These are phyloP conservation scores for Termitomyces sp. DNA, from an alignment of 768 basidiomycete species.

Conservation along the genomic window DNA sequence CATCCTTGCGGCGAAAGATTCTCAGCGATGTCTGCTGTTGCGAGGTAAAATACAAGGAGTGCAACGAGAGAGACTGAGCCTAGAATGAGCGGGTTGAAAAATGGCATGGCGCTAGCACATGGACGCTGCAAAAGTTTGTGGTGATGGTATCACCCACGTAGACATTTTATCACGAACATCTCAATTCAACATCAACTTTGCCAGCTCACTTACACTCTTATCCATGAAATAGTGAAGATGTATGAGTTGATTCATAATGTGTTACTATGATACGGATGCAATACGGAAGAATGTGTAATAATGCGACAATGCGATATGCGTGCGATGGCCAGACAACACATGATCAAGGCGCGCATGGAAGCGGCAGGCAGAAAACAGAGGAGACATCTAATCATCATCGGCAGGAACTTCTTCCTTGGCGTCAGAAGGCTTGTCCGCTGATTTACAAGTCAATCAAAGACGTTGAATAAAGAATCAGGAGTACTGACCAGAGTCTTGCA, in stretches of 20 bases:
- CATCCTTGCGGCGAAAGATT: slow-evolving; percentile 85
- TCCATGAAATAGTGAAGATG: neutral
- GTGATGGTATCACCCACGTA: neutral
- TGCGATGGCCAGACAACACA: slow-evolving; percentile 12
- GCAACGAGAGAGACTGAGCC: slow-evolving; percentile 28
- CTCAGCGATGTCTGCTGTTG: slow-evolving; percentile 36
- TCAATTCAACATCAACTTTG: neutral
- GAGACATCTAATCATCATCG: slow-evolving; percentile 55
- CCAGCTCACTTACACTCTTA: neutral
- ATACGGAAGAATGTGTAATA: slow-evolving; percentile 13
- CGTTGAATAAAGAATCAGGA: neutral
- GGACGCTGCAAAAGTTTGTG: neutral
- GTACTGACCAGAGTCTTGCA: slow-evolving; percentile 82
- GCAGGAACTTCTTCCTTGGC: slow-evolving; percentile 62
- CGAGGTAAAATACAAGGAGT: slow-evolving; percentile 33
- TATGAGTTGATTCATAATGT: slow-evolving; percentile 10
- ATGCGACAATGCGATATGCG: slow-evolving; percentile 19
- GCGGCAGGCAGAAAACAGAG: slow-evolving; percentile 14
- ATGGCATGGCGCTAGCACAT: slow-evolving; percentile 17
- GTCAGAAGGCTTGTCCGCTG: slow-evolving; percentile 66
- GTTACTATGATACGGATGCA: slow-evolving; percentile 12
- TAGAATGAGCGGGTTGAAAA: slow-evolving; percentile 24
- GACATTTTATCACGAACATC: neutral
- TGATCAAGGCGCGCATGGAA: slow-evolving; percentile 11
- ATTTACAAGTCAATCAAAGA: slow-evolving; percentile 6